These are phyloP conservation scores for Aschersonia sp. DNA, from an alignment of 2,329 filamentous ascomycete species.

Conservation along the genomic window DNA sequence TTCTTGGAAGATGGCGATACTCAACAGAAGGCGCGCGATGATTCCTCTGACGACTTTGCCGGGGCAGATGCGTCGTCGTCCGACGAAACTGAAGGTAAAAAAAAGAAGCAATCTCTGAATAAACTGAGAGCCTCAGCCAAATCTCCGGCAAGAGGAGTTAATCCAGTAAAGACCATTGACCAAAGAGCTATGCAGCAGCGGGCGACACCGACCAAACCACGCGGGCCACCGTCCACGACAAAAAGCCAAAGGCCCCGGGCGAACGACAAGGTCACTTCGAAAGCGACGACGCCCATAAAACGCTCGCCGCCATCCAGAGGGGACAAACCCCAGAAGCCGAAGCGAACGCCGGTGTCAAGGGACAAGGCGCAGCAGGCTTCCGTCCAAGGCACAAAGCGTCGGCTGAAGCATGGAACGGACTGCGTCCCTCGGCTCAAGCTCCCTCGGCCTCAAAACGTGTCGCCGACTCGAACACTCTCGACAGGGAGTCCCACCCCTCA, in stretches of 20 bases:
- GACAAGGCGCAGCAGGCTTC: no score
- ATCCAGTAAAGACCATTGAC: slow-evolving; percentile 17
- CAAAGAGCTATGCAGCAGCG: slow-evolving; percentile 5
- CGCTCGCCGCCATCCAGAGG: no score
- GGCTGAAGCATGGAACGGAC: no score
- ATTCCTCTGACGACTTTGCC: slow-evolving; percentile 20
- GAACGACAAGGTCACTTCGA: background rate
- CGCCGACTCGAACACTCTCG: no score
- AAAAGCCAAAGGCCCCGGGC: background rate
- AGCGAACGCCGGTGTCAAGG: no score
- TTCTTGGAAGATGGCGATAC: slow-evolving; percentile 12
- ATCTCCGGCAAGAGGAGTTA: slow-evolving; percentile 12
- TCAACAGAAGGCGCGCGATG: slow-evolving; percentile 13
- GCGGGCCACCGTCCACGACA: background rate
- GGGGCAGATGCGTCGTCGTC: slow-evolving; percentile 15
- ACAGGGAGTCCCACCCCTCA: no score
- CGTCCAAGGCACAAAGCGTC: no score
- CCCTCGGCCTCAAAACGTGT: no score
- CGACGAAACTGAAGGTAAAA: slow-evolving; percentile 19
- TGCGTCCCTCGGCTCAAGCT: no score
- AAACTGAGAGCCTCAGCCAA: slow-evolving; percentile 10
- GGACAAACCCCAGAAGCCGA: no score
- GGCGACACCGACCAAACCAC: slow-evolving; percentile 1
- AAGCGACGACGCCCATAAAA: no score
- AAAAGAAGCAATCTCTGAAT: slow-evolving; percentile 11